phyloP scores from a whole-genome alignment of 768 basidiomycete genomes.

The Amanita phalloides region DNA sequence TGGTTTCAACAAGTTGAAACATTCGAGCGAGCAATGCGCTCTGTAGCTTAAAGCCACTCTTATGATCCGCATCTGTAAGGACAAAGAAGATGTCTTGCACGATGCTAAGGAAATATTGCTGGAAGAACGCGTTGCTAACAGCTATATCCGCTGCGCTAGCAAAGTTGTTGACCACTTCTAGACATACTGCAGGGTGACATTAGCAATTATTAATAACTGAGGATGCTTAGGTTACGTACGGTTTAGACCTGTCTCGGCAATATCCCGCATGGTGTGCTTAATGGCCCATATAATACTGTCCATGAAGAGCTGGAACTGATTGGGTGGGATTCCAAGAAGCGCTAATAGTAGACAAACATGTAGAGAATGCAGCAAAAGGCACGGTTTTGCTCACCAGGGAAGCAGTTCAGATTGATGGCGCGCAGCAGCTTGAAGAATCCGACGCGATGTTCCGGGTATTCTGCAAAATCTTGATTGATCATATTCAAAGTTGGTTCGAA shows the following conservation, averaged over 20 bases:
- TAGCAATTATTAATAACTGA: not conserved
- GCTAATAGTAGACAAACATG: slow-evolving; percentile 30
- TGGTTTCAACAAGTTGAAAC: slow-evolving; percentile 85
- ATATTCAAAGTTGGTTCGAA: slow-evolving; percentile 95
- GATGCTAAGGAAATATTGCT: slow-evolving; percentile 88
- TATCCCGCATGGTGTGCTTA: slow-evolving; percentile 99
- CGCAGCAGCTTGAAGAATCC: slow-evolving; percentile 96
- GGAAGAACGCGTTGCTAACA: slow-evolving; percentile 90
- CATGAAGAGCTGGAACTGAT: slow-evolving; percentile 95
- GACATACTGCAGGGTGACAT: slow-evolving; percentile 48
- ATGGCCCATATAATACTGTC: slow-evolving; percentile 99
- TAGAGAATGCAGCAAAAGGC: slow-evolving; percentile 3
- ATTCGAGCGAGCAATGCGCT: slow-evolving; percentile 85
- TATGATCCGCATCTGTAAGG: slow-evolving; percentile 95
- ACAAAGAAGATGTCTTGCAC: slow-evolving; percentile 97
- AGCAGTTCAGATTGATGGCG: slow-evolving; percentile 87
- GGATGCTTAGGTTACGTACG: slow-evolving; percentile 24
- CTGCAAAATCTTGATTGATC: slow-evolving; percentile 99
- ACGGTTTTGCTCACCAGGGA: slow-evolving; percentile 59
- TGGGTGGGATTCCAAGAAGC: slow-evolving; percentile 75
- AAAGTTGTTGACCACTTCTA: slow-evolving; percentile 95
- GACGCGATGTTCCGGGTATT: slow-evolving; percentile 94
- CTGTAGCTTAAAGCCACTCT: slow-evolving; percentile 96
- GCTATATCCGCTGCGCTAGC: slow-evolving; percentile 59
- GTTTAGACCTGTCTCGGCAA: slow-evolving; percentile 83